These are phyloP conservation scores for Colletotrichum spaethianum DNA, from an alignment of 2,329 filamentous ascomycete genomes.

Conservation along the genomic window DNA sequence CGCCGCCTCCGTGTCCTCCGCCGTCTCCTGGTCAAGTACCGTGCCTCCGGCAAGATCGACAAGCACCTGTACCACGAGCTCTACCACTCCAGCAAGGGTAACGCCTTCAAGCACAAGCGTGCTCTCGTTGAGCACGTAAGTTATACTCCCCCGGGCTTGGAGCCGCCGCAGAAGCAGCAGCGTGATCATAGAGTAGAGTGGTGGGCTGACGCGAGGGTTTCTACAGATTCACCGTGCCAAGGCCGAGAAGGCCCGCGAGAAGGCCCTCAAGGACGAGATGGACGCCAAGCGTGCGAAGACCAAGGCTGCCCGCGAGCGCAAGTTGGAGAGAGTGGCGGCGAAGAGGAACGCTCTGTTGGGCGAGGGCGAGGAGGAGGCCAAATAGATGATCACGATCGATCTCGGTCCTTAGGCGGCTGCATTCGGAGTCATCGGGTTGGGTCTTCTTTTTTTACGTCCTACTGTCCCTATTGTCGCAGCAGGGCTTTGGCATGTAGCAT, in stretches of 20 bases:
- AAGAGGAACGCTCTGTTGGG: slow-evolving; percentile 91
- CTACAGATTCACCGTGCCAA: slow-evolving; percentile 98
- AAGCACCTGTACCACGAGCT: slow-evolving; percentile 99
- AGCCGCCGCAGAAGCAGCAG: background rate
- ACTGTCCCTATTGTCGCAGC: slow-evolving; percentile 64
- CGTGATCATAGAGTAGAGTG: slow-evolving; percentile 41
- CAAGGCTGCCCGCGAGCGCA: slow-evolving; percentile 99
- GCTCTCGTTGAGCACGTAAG: slow-evolving; percentile 99
- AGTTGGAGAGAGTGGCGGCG: slow-evolving; percentile 89
- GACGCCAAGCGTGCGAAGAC: slow-evolving; percentile 99
- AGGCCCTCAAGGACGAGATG: slow-evolving; percentile 98
- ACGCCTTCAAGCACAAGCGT: slow-evolving; percentile 99
- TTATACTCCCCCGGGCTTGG: slow-evolving; percentile 51
- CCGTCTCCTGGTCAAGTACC: slow-evolving; percentile 99
- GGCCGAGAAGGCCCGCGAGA: slow-evolving; percentile 98
- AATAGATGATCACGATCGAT: slow-evolving; percentile 61
- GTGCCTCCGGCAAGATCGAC: slow-evolving; percentile 99
- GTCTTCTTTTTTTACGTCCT: slow-evolving; percentile 63
- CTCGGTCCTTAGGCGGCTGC: slow-evolving; percentile 66
- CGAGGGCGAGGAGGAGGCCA: slow-evolving; percentile 74
- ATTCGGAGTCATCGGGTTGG: slow-evolving; percentile 74
- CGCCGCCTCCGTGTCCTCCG: slow-evolving; percentile 99
- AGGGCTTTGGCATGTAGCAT: slow-evolving; percentile 71
- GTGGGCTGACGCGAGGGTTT: slow-evolving; percentile 11
- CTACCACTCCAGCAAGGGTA: slow-evolving; percentile 99